Evolutionary conservation across 495 filamentous ascomycete species (phyloP).

Genomic region (Penicillium bialowiezense): DNA sequence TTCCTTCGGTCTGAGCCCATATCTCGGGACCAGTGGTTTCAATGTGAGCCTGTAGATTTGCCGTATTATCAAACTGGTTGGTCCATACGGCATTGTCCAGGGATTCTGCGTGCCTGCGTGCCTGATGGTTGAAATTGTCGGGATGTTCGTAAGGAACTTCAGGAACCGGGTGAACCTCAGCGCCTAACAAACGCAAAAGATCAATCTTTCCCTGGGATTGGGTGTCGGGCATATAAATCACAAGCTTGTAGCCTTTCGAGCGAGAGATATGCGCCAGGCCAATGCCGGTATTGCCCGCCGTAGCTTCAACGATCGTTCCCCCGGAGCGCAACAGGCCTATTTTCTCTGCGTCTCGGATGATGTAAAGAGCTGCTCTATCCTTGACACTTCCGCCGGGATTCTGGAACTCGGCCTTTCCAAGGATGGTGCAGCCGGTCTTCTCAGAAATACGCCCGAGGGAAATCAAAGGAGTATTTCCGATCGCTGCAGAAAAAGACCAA

Average conservation of each 20-base stretch:
- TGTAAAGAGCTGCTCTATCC: constrained; percentile 92
- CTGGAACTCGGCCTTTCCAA: constrained; percentile 98
- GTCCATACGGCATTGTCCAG: constrained; percentile 95
- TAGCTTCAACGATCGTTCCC: constrained; percentile 94
- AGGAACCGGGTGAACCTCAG: constrained; percentile 93
- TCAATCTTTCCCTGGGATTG: constrained; percentile 98
- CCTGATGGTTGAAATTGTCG: constrained; percentile 97
- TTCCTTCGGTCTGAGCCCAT: constrained; percentile 85
- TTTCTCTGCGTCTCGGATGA: constrained; percentile 91
- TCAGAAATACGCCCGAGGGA: constrained; percentile 82
- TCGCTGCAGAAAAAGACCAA: constrained; percentile 68
- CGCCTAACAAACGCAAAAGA: constrained; percentile 85
- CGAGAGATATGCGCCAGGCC: constrained; percentile 96
- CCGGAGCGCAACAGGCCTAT: constrained; percentile 75
- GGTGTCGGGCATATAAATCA: constrained; percentile 99
- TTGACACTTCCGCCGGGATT: constrained; percentile 97
- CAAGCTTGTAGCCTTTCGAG: constrained; percentile 85
- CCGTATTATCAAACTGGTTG: constrained; percentile 96
- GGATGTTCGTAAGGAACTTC: constrained; percentile 94
- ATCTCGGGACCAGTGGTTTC: constrained; percentile 97
- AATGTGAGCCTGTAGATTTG: constrained; percentile 90
- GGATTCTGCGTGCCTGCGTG: constrained; percentile 77
- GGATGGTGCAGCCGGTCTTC: constrained; percentile 88
- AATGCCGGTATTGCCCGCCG: constrained; percentile 96
- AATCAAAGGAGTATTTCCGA: constrained; percentile 96